A percentile compares a stretch with the other conserved stretches of the same genome.
phyloP scores from a whole-genome alignment of 805 yeast genomes.

The Candida anglica region DNA sequence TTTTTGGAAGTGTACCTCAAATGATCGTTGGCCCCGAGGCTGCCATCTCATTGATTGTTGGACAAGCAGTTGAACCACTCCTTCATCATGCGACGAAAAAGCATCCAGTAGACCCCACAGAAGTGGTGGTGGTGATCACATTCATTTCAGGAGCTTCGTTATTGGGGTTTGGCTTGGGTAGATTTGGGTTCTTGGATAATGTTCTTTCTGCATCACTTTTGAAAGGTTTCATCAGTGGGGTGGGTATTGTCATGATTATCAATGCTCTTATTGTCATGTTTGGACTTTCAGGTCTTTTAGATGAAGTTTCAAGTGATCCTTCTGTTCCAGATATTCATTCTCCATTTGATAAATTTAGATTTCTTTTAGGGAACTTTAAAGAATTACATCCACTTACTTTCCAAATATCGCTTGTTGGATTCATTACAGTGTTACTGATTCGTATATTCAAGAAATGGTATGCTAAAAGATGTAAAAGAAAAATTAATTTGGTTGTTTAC shows the following conservation, averaged over 20 bases:
- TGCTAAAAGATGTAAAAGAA: constrained; percentile 10
- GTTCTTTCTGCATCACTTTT: constrained; percentile 36
- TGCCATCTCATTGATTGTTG: constrained; percentile 43
- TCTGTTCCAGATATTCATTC: constrained; percentile 43
- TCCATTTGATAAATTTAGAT: constrained; percentile 64
- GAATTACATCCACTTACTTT: constrained; percentile 59
- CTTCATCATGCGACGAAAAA: constrained; percentile 30
- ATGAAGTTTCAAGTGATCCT: constrained; percentile 32
- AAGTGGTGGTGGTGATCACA: constrained; percentile 64
- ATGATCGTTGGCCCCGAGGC: constrained; percentile 46
- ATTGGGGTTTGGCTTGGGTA: constrained; percentile 69
- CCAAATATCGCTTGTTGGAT: constrained; percentile 51
- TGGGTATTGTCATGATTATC: constrained; percentile 41
- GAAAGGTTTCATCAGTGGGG: constrained; percentile 42
- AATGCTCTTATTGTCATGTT: constrained; percentile 71
- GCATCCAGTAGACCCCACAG: constrained; percentile 35
- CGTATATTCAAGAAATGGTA: constrained; percentile 36
- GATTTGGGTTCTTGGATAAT: constrained; percentile 69
- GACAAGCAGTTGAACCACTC: constrained; percentile 42
- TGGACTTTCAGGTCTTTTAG: constrained; percentile 52
- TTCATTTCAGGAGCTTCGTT: constrained; percentile 72
- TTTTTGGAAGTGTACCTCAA: constrained; percentile 44
- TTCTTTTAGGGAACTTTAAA: constrained; percentile 45
- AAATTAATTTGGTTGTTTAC: constrained; percentile 42
- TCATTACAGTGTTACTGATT: constrained; percentile 43